phyloP scores from a whole-genome alignment of 2,329 filamentous ascomycete species.

The Zasmidium angulare region DNA sequence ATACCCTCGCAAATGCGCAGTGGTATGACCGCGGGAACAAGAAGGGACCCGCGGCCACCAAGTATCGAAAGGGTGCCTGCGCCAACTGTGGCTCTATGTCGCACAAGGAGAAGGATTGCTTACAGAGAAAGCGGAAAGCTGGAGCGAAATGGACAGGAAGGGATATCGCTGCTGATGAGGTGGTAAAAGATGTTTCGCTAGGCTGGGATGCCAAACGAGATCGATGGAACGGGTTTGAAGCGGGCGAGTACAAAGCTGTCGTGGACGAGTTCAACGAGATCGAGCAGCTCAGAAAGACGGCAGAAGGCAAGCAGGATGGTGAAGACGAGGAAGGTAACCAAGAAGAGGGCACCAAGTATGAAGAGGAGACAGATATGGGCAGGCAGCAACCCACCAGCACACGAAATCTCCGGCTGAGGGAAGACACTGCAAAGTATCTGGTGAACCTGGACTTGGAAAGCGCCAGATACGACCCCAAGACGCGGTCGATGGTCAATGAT shows the following conservation, averaged over 20 bases:
- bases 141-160: constrained; percentile 90
- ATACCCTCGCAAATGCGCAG: constrained; percentile 63
- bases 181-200: constrained; percentile 78
- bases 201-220: constrained; percentile 98
- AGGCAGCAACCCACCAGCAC: constrained; percentile 88
- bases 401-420: constrained; percentile 83
- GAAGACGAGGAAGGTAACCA: constrained; percentile 44
- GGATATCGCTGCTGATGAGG: constrained; percentile 90
- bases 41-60: constrained; percentile 84
- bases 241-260: constrained; percentile 80
- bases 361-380: constrained; percentile 96
- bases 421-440: constrained; percentile 96
- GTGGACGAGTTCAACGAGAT: constrained; percentile 86
- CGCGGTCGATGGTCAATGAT: constrained; percentile 71
- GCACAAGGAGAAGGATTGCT: constrained; percentile 91
- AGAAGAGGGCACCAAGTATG: constrained; percentile 67
- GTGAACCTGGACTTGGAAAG: constrained; percentile 94
- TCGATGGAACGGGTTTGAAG: constrained; percentile 97
- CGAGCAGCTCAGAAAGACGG: constrained; percentile 65
- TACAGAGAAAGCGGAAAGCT: constrained; percentile 82
- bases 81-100: constrained; percentile 98
- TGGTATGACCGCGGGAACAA: constrained; percentile 86
- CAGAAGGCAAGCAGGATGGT: constrained; percentile 42
- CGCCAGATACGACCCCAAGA: constrained; percentile 97
- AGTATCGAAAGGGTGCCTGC: constrained; percentile 96